Evolutionary conservation across 2,329 filamentous ascomycete species (phyloP).

Genomic region (Sphaerostilbella broomeana): DNA sequence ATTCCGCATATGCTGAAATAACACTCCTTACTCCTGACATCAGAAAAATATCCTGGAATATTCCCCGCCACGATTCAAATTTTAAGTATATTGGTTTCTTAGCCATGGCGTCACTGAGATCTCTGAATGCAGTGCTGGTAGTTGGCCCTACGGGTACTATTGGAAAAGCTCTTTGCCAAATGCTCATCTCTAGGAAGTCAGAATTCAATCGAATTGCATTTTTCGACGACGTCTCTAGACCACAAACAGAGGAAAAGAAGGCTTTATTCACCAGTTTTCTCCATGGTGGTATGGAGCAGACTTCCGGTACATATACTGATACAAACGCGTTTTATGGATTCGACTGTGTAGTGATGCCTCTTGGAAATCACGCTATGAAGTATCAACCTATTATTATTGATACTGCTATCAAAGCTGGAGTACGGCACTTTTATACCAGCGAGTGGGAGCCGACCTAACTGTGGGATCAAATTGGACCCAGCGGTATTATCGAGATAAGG

Average conservation of each 20-base stretch:
- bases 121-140: neutral
- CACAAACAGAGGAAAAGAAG: slow-evolving; percentile 2
- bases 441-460: slow-evolving; percentile 4
- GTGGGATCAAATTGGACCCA: slow-evolving; percentile 8
- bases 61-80: no score
- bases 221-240: slow-evolving; percentile 3
- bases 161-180: neutral
- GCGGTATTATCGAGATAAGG: slow-evolving; percentile 5
- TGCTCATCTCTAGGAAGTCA: neutral
- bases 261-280: neutral
- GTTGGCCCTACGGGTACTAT: slow-evolving; percentile 1
- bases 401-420: neutral
- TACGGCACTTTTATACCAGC: slow-evolving; percentile 6
- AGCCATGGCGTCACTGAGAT: neutral
- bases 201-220: slow-evolving; percentile 6
- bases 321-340: neutral
- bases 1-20: no score
- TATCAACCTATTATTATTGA: slow-evolving; percentile 6
- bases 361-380: slow-evolving; percentile 6
- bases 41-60: no score
- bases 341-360: slow-evolving; percentile 6
- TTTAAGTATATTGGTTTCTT: no score
- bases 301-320: slow-evolving; percentile 3
- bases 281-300: slow-evolving; percentile 1
- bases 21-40: no score